phyloP scores from a whole-genome alignment of 83 land plant species.

The Picea engelmannii region DNA sequence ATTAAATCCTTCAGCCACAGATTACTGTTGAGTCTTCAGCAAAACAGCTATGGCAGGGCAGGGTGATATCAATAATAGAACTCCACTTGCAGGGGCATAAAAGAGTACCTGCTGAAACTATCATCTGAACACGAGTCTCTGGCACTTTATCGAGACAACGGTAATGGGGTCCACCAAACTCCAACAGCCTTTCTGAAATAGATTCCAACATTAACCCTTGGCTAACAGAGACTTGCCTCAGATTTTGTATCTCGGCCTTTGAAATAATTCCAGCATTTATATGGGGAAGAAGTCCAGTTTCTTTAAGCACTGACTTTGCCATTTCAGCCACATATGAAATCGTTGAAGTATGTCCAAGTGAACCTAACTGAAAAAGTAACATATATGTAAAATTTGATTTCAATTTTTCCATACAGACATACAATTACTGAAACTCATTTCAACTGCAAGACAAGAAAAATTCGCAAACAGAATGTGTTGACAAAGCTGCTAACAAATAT shows the following conservation, averaged over 20 bases:
- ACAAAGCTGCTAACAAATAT: neutral
- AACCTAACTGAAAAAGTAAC: conserved; percentile 26
- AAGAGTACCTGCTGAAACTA: conserved; percentile 41
- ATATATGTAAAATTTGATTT: conserved; percentile 8
- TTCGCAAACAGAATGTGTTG: neutral
- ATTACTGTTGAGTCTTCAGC: too few species aligned
- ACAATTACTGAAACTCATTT: neutral
- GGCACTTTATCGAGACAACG: conserved; percentile 44
- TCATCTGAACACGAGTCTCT: conserved; percentile 27
- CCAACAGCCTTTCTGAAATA: conserved; percentile 26
- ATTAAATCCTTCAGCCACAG: neutral
- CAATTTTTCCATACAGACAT: neutral
- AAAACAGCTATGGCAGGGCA: neutral
- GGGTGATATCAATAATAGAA: neutral
- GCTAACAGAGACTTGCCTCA: conserved; percentile 40
- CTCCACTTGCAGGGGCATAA: neutral
- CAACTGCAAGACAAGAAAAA: neutral
- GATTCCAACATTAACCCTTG: conserved; percentile 54
- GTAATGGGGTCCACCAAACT: conserved; percentile 44
- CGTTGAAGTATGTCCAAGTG: conserved; percentile 38
- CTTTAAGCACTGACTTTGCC: conserved; percentile 35
- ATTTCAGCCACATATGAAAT: conserved; percentile 40
- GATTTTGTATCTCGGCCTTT: conserved; percentile 26
- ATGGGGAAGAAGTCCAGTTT: conserved; percentile 50
- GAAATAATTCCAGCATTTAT: conserved; percentile 42